Conservation (phyloP, 805 yeast genomes). For the Wickerhamiella domercqiae region DNA sequence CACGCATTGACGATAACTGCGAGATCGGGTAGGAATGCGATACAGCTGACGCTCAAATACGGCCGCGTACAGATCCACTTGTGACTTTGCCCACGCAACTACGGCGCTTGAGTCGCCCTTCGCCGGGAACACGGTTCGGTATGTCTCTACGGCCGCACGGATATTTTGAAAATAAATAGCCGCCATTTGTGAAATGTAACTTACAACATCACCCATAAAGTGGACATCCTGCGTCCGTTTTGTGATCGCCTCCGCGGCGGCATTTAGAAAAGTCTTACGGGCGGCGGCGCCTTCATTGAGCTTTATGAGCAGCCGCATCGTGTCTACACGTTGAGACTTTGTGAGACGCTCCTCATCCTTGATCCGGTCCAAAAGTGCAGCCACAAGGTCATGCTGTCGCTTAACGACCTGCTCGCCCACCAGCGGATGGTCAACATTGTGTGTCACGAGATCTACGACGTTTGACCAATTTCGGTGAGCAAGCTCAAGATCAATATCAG, state of each 20-base stretch:
- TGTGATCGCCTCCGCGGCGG: conserved; percentile 33
- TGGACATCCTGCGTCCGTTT: conserved; percentile 35
- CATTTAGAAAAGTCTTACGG: conserved; percentile 32
- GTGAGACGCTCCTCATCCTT: conserved; percentile 2
- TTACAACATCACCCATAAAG: conserved; percentile 39
- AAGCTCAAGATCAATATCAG: conserved; percentile 52
- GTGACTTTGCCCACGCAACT: conserved; percentile 63
- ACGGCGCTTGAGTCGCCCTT: conserved; percentile 37
- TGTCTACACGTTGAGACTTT: conserved; percentile 8
- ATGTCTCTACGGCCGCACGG: conserved; percentile 41
- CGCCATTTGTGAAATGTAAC: conserved; percentile 45
- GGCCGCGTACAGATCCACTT: conserved; percentile 42
- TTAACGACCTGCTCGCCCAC: conserved; percentile 7
- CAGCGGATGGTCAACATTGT: conserved; percentile 3
- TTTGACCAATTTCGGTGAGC: conserved; percentile 42
- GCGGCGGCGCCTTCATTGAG: conserved; percentile 36
- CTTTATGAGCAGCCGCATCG: conserved; percentile 25
- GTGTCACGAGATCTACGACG: conserved; percentile 24
- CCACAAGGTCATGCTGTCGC: conserved; percentile 8
- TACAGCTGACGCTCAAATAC: conserved; percentile 52
- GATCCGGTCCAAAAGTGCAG: conserved; percentile 9
- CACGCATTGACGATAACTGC: conserved; percentile 40
- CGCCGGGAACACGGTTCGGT: conserved; percentile 35
- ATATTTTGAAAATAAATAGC: conserved; percentile 47
- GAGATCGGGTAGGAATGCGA: conserved; percentile 30